A percentile compares a stretch with the other conserved stretches of the same genome.
Conservation (phyloP, 78 protist genomes). For the Dictyostelium firmibasis region DNA sequence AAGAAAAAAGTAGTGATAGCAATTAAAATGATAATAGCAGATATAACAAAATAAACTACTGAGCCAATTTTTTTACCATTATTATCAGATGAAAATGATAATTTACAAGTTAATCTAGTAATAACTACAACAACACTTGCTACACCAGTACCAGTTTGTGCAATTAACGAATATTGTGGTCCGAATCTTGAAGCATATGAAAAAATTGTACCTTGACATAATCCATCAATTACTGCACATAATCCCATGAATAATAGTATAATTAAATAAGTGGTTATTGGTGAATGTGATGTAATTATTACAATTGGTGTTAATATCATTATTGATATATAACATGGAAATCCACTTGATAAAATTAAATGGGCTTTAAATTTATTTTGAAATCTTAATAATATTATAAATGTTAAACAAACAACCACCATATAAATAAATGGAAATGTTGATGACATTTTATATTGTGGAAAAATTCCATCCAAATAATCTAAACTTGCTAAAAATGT, state of each 20-base stretch:
- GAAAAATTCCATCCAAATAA: constrained; percentile 18
- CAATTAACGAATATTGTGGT: constrained; percentile 24
- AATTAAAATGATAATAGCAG: constrained; percentile 20
- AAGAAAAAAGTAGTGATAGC: constrained; percentile 6
- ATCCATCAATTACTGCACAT: constrained; percentile 38
- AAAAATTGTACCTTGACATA: constrained; percentile 50
- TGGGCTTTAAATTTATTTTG: constrained; percentile 6
- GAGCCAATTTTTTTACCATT: constrained; percentile 5
- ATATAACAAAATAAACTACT: constrained; percentile 16
- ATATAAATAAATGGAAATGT: constrained; percentile 45
- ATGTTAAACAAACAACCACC: constrained; percentile 19
- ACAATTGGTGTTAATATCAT: constrained; percentile 19
- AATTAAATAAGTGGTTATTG: background rate
- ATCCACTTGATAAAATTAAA: background rate
- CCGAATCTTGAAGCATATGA: constrained; percentile 39
- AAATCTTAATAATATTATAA: constrained; percentile 16
- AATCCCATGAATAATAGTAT: background rate
- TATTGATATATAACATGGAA: background rate
- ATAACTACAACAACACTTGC: constrained; percentile 44
- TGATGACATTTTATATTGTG: constrained; percentile 33
- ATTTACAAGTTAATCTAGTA: constrained; percentile 45
- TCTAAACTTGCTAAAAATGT: constrained; percentile 25
- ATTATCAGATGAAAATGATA: constrained; percentile 1
- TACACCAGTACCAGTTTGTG: constrained; percentile 47
- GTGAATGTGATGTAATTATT: background rate